phyloP scores from a whole-genome alignment of 306 rosid species.

The Dalbergia cochinchinensis region DNA sequence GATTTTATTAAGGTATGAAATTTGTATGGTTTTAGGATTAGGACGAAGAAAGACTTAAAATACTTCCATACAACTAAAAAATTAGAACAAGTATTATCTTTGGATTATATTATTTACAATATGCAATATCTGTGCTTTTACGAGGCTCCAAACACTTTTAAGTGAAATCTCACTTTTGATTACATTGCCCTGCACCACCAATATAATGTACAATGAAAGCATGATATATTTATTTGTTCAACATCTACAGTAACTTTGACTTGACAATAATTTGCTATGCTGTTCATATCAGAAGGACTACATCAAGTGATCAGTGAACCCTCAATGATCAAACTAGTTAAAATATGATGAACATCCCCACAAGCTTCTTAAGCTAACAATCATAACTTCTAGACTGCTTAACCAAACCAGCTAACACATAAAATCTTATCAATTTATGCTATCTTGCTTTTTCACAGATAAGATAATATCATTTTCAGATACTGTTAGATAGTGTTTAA shows the following conservation, averaged over 20 bases:
- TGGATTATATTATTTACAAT: too few relatives aligned
- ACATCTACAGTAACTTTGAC: constrained; percentile 17
- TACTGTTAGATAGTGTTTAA: too few relatives aligned
- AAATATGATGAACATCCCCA: constrained; percentile 7
- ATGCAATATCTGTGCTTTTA: too few relatives aligned
- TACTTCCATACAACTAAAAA: too few relatives aligned
- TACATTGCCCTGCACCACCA: background rate
- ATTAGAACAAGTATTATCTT: too few relatives aligned
- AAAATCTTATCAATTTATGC: constrained; percentile 19
- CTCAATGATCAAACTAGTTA: constrained; percentile 30
- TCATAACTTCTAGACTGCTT: constrained; percentile 20
- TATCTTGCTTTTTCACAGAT: background rate
- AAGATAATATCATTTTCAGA: constrained; percentile 24
- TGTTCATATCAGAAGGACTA: constrained; percentile 14
- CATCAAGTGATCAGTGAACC: constrained; percentile 31
- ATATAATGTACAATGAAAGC: background rate
- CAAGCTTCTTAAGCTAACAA: constrained; percentile 32
- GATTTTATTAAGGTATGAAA: too few relatives aligned
- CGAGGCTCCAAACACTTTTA: too few relatives aligned
- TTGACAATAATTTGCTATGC: constrained; percentile 15
- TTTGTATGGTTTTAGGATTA: too few relatives aligned
- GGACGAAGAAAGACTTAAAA: too few relatives aligned
- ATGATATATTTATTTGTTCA: background rate
- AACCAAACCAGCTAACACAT: constrained; percentile 2
- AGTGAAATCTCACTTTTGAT: too few relatives aligned